phyloP scores from a whole-genome alignment of 352 stramenopile species.

The Halophytophthora batemanensis region DNA sequence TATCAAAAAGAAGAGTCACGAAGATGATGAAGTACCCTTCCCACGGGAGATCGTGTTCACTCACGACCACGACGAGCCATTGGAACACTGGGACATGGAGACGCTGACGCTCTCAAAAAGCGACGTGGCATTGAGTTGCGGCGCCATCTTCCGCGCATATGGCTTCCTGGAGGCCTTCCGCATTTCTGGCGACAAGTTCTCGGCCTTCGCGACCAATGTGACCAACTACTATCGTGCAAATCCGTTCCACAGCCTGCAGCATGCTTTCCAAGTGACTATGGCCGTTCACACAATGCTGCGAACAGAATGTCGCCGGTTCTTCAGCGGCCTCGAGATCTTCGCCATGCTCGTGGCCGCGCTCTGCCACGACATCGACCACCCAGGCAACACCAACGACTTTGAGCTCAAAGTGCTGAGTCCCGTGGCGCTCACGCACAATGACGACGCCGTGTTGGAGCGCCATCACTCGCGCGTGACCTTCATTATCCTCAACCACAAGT shows the following conservation, averaged over 20 bases:
- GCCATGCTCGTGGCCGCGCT: slow-evolving; percentile 66
- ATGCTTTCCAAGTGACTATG: slow-evolving; percentile 68
- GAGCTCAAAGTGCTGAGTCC: slow-evolving; percentile 70
- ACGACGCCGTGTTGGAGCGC: slow-evolving; percentile 80
- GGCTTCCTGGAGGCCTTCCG: slow-evolving; percentile 53
- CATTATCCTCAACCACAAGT: slow-evolving; percentile 73
- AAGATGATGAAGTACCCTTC: slow-evolving; percentile 56
- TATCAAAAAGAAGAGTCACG: slow-evolving; percentile 42
- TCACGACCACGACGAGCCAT: slow-evolving; percentile 33
- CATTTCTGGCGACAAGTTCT: slow-evolving; percentile 55
- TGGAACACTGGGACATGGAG: slow-evolving; percentile 57
- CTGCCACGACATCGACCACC: slow-evolving; percentile 84
- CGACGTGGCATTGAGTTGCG: slow-evolving; percentile 41
- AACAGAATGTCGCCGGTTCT: slow-evolving; percentile 56
- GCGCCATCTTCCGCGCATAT: slow-evolving; percentile 45
- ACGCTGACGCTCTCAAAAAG: slow-evolving; percentile 33
- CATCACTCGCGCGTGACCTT: slow-evolving; percentile 77
- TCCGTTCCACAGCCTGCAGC: slow-evolving; percentile 81
- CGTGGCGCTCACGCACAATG: slow-evolving; percentile 82
- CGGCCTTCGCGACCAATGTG: slow-evolving; percentile 48
- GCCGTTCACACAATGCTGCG: slow-evolving; percentile 56
- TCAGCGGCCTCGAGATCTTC: slow-evolving; percentile 68
- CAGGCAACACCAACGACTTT: slow-evolving; percentile 83
- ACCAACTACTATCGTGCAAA: slow-evolving; percentile 73
- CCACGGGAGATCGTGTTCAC: slow-evolving; percentile 49